Conservation (phyloP, 192 early-diverging fungal species). For the Rhizoclosmatium globosum region DNA sequence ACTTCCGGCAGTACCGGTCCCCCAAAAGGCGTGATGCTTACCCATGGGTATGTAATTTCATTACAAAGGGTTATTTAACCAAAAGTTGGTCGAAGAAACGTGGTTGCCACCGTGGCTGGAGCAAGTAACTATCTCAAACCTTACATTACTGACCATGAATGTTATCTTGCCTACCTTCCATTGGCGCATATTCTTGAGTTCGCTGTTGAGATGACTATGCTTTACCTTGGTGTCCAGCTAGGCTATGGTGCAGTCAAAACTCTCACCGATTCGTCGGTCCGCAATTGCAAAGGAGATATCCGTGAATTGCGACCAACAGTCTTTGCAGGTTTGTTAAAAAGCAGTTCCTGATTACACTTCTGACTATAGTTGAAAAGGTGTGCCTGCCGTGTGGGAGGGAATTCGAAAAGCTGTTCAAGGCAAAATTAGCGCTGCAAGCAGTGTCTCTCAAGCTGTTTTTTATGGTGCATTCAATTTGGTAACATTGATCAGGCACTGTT, state of each 20-base stretch:
- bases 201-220: slow-evolving; percentile 78
- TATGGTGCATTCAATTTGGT: slow-evolving; percentile 69
- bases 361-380: slow-evolving; percentile 49
- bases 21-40: slow-evolving; percentile 90
- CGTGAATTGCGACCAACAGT: slow-evolving; percentile 73
- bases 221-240: slow-evolving; percentile 55
- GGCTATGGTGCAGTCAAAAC: slow-evolving; percentile 76
- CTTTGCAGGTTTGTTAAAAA: slow-evolving; percentile 42
- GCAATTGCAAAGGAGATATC: slow-evolving; percentile 76
- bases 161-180: slow-evolving; percentile 74
- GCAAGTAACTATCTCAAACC: slow-evolving; percentile 58
- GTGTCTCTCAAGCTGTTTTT: slow-evolving; percentile 76
- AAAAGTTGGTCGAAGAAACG: too few species aligned
- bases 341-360: too few species aligned
- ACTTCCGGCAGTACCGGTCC: slow-evolving; percentile 75
- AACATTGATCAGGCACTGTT: neutral
- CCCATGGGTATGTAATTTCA: slow-evolving; percentile 84
- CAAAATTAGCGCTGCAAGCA: slow-evolving; percentile 63
- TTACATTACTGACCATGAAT: slow-evolving; percentile 60
- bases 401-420: slow-evolving; percentile 86
- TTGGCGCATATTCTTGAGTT: slow-evolving; percentile 93
- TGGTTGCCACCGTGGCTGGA: slow-evolving; percentile 28
- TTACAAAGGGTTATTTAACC: too few species aligned
- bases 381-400: slow-evolving; percentile 79
- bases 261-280: slow-evolving; percentile 69